Evolutionary conservation across 2,329 filamentous ascomycete genomes (phyloP).

Genomic region (Microsporum canis): DNA sequence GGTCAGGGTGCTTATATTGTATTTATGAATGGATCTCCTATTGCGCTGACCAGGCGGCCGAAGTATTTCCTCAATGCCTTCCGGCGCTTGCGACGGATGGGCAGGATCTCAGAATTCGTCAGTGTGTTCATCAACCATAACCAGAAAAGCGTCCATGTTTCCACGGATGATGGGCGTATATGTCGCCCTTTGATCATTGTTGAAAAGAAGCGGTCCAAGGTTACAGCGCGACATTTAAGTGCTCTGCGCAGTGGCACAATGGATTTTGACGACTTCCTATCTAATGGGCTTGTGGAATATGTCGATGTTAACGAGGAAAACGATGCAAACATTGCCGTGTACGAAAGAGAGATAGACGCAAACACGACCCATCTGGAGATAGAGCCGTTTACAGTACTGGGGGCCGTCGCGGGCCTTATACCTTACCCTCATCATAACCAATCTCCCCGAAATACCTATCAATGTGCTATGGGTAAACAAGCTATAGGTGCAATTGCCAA

Average conservation of each 20-base stretch:
- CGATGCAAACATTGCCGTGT: conserved; percentile 83
- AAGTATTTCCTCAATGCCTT: conserved; percentile 79
- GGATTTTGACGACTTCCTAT: conserved; percentile 89
- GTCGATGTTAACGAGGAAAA: conserved; percentile 98
- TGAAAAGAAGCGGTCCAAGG: conserved; percentile 70
- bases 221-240: conserved; percentile 66
- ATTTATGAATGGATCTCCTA: conserved; percentile 89
- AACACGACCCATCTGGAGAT: conserved; percentile 92
- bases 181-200: conserved; percentile 94
- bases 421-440: conserved; percentile 99
- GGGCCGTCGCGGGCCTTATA: conserved; percentile 89
- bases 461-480: conserved; percentile 99
- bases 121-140: conserved; percentile 94
- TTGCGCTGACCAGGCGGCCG: conserved; percentile 73
- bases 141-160: conserved; percentile 83
- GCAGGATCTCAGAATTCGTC: conserved; percentile 89
- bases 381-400: conserved; percentile 92
- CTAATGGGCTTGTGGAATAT: conserved; percentile 84
- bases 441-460: conserved; percentile 95
- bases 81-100: conserved; percentile 73
- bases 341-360: conserved; percentile 70
- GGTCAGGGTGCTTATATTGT: conserved; percentile 74
- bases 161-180: conserved; percentile 92
- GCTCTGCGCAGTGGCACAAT: conserved; percentile 72
- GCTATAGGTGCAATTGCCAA: conserved; percentile 96